These are phyloP conservation scores for Sextonia rubra DNA, from an alignment of 164 flowering plant species.

Conservation along the genomic window DNA sequence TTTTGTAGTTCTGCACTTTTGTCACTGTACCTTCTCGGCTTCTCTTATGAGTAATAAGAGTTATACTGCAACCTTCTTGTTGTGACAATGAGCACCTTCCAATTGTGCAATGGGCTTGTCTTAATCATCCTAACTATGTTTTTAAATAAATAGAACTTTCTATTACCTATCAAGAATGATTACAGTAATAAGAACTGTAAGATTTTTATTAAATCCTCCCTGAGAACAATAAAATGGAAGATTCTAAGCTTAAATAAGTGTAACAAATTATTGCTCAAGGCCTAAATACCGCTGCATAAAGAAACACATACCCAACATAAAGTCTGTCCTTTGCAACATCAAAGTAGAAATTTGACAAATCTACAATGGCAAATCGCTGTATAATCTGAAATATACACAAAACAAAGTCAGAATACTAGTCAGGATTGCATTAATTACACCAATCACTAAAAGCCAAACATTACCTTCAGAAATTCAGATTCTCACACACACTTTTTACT, in stretches of 20 bases:
- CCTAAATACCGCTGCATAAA: neutral
- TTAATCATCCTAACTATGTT: neutral
- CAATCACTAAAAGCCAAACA: neutral
- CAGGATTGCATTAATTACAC: neutral
- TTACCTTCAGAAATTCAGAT: no score
- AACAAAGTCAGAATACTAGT: slow-evolving; percentile 4
- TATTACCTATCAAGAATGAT: neutral
- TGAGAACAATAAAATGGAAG: neutral
- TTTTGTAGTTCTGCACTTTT: neutral
- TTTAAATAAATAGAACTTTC: no score
- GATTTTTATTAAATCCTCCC: neutral
- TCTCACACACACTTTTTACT: no score
- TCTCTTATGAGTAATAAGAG: no score
- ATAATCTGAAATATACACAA: slow-evolving; percentile 51
- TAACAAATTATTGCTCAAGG: neutral
- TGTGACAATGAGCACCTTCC: no score
- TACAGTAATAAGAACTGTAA: neutral
- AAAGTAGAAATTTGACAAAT: slow-evolving; percentile 91
- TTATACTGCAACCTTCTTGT: no score
- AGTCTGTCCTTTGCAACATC: slow-evolving; percentile 97
- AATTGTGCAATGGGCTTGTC: no score
- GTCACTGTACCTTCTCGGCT: neutral
- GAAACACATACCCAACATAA: slow-evolving; percentile 70
- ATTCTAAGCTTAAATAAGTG: neutral
- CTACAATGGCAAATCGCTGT: slow-evolving; percentile 89